These are phyloP conservation scores for Citrullus colocynthis DNA, from an alignment of 306 rosid species.

Conservation along the genomic window DNA sequence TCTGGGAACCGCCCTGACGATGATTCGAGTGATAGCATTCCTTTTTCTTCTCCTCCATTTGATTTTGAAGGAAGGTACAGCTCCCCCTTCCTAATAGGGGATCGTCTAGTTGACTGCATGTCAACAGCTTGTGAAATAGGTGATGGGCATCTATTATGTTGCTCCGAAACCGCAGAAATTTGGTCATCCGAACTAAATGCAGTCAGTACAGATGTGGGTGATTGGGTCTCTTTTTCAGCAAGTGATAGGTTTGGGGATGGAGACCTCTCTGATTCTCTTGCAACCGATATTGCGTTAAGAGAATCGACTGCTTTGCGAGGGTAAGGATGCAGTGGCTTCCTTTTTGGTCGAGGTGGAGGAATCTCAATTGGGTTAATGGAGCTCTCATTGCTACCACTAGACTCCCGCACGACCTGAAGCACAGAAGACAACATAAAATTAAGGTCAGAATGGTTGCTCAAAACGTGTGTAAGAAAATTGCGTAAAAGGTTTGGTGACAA, in stretches of 20 bases:
- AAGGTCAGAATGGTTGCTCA: conserved; percentile 1
- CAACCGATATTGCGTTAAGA: conserved; percentile 21
- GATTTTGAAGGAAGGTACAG: conserved; percentile 31
- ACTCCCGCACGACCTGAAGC: conserved; percentile 61
- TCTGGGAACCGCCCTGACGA: conserved; percentile 20
- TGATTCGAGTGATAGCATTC: conserved; percentile 10
- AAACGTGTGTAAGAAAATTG: neutral
- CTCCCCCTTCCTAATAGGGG: conserved; percentile 42
- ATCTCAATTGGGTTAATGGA: conserved; percentile 52
- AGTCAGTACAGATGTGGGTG: conserved; percentile 69
- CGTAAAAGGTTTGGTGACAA: neutral
- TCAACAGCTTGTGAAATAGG: conserved; percentile 59
- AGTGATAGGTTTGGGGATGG: conserved; percentile 32
- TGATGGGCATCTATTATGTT: conserved; percentile 40
- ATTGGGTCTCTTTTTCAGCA: conserved; percentile 41
- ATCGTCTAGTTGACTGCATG: conserved; percentile 27
- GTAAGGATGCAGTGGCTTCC: conserved; percentile 88
- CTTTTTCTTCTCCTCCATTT: conserved; percentile 36
- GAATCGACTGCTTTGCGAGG: conserved; percentile 58
- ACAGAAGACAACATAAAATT: conserved; percentile 9
- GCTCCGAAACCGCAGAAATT: conserved; percentile 42
- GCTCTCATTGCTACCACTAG: conserved; percentile 40
- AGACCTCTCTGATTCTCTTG: conserved; percentile 40
- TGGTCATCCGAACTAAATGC: conserved; percentile 45
- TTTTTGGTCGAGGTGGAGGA: conserved; percentile 96